Percentiles rank a stretch among this genome's conserved stretches.
Conservation (phyloP, 129 eudicot genomes). For the Chrysanthemum seticuspe region DNA sequence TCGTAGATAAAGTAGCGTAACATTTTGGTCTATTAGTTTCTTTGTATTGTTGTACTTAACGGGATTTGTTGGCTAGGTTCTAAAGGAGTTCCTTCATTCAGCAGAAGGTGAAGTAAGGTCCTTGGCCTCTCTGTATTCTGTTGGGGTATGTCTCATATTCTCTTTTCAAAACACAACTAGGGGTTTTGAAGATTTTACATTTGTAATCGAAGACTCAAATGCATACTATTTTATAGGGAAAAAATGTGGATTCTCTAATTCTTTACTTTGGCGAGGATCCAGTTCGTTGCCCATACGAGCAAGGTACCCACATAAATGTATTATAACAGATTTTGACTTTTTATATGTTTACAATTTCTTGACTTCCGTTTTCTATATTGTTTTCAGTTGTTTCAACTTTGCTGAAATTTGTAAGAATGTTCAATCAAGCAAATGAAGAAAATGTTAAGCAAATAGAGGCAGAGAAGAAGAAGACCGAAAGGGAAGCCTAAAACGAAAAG, state of each 20-base stretch:
- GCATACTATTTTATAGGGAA: slow-evolving; percentile 45
- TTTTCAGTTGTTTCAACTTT: slow-evolving; percentile 35
- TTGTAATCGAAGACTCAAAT: neutral
- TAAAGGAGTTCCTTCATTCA: slow-evolving; percentile 54
- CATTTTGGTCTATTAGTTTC: no score
- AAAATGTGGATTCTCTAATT: slow-evolving; percentile 71
- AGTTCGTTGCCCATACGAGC: slow-evolving; percentile 77
- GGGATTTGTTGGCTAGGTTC: slow-evolving; percentile 32
- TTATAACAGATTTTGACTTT: neutral
- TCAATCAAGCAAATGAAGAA: no score
- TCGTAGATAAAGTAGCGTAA: neutral
- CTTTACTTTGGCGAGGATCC: slow-evolving; percentile 88
- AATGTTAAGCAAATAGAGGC: no score
- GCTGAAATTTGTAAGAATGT: no score
- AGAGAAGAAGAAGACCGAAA: slow-evolving; percentile 49
- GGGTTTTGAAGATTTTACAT: neutral
- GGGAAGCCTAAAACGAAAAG: slow-evolving; percentile 33
- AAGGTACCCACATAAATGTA: slow-evolving; percentile 42
- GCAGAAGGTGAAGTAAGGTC: slow-evolving; percentile 80
- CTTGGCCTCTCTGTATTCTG: slow-evolving; percentile 66
- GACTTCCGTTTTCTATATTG: neutral
- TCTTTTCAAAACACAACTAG: neutral
- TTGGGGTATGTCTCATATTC: slow-evolving; percentile 46
- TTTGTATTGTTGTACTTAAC: no score
- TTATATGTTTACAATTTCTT: neutral